Evolutionary conservation across 2,329 filamentous ascomycete species (phyloP), one percentile per base, ranked within the genome.

Genomic region (Parafenestella ontariensis): DNA sequence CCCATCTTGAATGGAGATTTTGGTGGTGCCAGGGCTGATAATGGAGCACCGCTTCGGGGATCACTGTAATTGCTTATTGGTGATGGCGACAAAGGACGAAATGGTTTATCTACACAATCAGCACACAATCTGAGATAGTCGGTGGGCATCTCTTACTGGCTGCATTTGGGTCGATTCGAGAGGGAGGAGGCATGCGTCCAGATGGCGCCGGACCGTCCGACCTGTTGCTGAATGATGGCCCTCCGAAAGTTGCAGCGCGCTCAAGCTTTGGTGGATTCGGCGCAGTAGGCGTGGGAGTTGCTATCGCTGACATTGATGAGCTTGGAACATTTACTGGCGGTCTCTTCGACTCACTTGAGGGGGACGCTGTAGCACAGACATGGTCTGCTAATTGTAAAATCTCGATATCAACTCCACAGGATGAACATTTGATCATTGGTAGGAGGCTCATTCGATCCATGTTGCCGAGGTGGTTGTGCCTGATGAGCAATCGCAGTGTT

Each of bases 301-400:
- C 44, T n/a, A 47, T 52, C 36, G 45, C 66, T 54, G 21, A 66
- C 57, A 68, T 5, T 20, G 29, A 49, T 59, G 18, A 64, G 54
- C 43, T 49, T 20, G 15, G 40, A 45, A 31, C 31, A 23, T 18
- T 23, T 44, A 45, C 24, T 46, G 18, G 10, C 23, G 6, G 20
- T 15, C 5, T 41, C n/a, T 39, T 18, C 20, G 31, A 82, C 68
- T 79, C 78, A 76, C 80, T 70, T 56, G 78, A 70, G 15, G 46
- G 46, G 51, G 71, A 62, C 58, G 75, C 56, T 54, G 75, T 78
- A 41, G 75, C 75, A 75, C 92, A 96, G 57, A 91, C 74, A 79
- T 96, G 92, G 58, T 96, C 91, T 58, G 91, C 91, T 88, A 96
- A 90, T 74, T 88, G 81, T 36, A 89, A 89, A 64, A 96, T 95